Percentiles rank a stretch among this genome's conserved stretches.
Conservation (phyloP, 139 green algal species). For the Coccomyxa sp. region DNA sequence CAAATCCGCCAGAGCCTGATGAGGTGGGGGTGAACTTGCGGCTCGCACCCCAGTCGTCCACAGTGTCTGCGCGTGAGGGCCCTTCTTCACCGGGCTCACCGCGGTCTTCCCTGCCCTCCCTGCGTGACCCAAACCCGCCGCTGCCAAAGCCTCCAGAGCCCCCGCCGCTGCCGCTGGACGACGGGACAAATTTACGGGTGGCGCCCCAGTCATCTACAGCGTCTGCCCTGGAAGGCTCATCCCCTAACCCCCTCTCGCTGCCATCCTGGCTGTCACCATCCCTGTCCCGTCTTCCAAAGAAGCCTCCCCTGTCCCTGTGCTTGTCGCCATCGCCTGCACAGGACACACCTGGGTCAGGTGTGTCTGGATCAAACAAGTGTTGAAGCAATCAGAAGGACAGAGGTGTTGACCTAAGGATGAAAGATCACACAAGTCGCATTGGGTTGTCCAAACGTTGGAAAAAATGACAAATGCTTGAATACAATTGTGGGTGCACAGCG, state of each 20-base stretch:
- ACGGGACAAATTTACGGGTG: conserved; percentile 56
- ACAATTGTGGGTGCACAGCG: too few relatives aligned
- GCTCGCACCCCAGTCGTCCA: conserved; percentile 65
- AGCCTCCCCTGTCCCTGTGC: conserved; percentile 13
- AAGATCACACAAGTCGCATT: neutral
- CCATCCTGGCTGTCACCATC: conserved; percentile 25
- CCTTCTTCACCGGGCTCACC: conserved; percentile 31
- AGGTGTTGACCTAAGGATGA: neutral
- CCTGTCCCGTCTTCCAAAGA: conserved; percentile 12
- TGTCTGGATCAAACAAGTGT: neutral
- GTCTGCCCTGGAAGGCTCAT: conserved; percentile 56
- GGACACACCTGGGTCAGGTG: too few relatives aligned
- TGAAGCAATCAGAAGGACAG: neutral
- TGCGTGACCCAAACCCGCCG: neutral
- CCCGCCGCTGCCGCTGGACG: neutral
- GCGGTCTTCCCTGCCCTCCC: neutral
- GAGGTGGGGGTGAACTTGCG: conserved; percentile 54
- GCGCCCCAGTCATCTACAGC: conserved; percentile 69
- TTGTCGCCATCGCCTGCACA: neutral
- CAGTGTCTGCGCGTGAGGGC: conserved; percentile 54
- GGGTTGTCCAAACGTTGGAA: too few relatives aligned
- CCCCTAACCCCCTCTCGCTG: neutral
- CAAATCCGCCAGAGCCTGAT: neutral
- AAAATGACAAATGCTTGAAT: neutral
- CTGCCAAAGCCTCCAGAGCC: neutral